Base-by-base conservation (phyloP, 805 yeast genomes). In the Candida ascalaphidarum region DNA sequence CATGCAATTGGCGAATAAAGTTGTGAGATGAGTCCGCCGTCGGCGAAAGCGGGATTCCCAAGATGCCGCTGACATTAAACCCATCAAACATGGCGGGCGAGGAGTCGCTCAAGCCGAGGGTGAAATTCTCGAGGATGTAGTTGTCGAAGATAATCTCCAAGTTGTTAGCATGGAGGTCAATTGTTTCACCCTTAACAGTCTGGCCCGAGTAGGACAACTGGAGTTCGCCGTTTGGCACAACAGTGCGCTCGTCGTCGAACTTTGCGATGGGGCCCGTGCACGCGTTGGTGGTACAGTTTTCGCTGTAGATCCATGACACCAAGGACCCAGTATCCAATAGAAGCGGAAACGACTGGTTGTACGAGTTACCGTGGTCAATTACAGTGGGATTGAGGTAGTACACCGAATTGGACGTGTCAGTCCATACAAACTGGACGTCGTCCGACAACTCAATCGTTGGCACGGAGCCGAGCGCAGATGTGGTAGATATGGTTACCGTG, bases 311-410 rank as follows among this genome's bases (percentile, higher is more conserved):
- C 84, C 84, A 77, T 2, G 74, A 45, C 32, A 74, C 68, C 11
- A 76, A 74, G 16, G 80, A 72, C 5, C 81, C 83, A 0, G 84
- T 77, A 47, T 77, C 84, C 11, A 77, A 51, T 12, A 77, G 58
- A 22, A 77, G 50, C 4, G 71, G 71, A 39, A 64, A 73, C 18
- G 53, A 52, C n/a, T 46, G 44, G n/a, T 56, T 40, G 23, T 47
- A 45, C 17, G 40, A 28, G 3, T 46, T 26, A 15, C 40, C 43
- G 1, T 50, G 26, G 19, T 52, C 47, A 14, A 46, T 32, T 16
- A 55, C n/a, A 29, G 19, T 25, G 23, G 24, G n/a, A 17, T 38
- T 29, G 10, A 36, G 10, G 29, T 30, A 38, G 34, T 33, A 38
- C 16, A 38, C 35, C 21, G 40, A 33, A 22, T 29, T 30, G 22